Base-by-base conservation (phyloP, 176 grass and related monocot species). In the Cenchrus americanus region DNA sequence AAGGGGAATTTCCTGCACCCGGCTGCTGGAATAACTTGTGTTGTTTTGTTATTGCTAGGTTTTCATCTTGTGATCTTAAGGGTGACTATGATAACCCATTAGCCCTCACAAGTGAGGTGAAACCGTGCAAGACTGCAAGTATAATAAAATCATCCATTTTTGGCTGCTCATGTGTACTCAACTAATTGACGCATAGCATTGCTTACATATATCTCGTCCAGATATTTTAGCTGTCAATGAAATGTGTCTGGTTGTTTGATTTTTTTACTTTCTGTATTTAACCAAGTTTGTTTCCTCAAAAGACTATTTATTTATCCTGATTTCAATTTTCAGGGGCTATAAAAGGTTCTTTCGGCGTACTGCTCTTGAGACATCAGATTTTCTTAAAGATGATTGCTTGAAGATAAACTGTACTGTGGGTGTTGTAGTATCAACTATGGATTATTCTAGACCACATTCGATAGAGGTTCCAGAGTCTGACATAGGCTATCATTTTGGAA, bases 341-440 rank as follows among this genome's bases (percentile, higher is more conserved):
- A 97, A 94, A 78, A 87, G 92, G 43, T 94, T 97, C 82, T 97
- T 91, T 74, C 78, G 90, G 27, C 87, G 88, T 52, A 82, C 86
- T 71, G 82, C 78, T 30, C 92, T 97, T 66, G 95, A 97, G 86
- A 87, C 65, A 69, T 97, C 95, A 69, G 92, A 94, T 64, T 97
- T 91, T 83, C 81, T 97, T 44, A 94, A 94, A 85, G 90, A 94
- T 26, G 95, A 97, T 84, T 94, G 95, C 88, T 84, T 97, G 84
- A 97, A 97, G 82, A 97, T 97, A 83, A 94, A 94, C 80, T 97
- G 95, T 47, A 97, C 92, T 71, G 92, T 97, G 86, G 90, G 92
- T 34, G 90, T 94, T 73, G 95, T 94, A 61, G 79, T 92, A 75
- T 92, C 92, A 55, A 88, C 81, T 64, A 91, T 92, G 92, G 92